Percentiles rank a stretch among this genome's conserved stretches.
These are phyloP conservation scores for Evernia prunastri DNA, from an alignment of 495 filamentous ascomycete genomes.

Conservation along the genomic window DNA sequence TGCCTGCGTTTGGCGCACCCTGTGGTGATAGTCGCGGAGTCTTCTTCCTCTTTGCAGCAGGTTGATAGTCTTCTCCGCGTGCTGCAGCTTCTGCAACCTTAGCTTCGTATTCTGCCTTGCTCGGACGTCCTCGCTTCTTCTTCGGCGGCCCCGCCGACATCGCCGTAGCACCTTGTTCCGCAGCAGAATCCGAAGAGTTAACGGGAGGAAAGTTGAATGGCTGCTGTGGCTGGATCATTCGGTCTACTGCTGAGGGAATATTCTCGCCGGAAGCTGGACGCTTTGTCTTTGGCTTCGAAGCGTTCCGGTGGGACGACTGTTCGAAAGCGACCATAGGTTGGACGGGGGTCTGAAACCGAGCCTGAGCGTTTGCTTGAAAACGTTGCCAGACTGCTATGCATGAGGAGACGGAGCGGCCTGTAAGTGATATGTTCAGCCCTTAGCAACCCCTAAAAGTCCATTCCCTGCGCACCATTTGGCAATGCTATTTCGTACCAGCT, in stretches of 20 bases:
- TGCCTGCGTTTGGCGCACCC: slow-evolving; percentile 10
- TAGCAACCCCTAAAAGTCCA: slow-evolving; percentile 14
- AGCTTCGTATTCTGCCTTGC: slow-evolving; percentile 49
- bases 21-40: slow-evolving; percentile 22
- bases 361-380: slow-evolving; percentile 13
- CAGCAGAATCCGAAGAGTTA: slow-evolving; percentile 27
- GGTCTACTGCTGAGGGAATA: slow-evolving; percentile 9
- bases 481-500: slow-evolving; percentile 54
- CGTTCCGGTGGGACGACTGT: slow-evolving; percentile 8
- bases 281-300: slow-evolving; percentile 25
- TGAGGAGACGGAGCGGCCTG: slow-evolving; percentile 41
- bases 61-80: slow-evolving; percentile 46
- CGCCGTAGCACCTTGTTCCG: slow-evolving; percentile 24
- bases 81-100: slow-evolving; percentile 46
- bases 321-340: slow-evolving; percentile 17
- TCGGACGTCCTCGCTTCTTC: slow-evolving; percentile 56
- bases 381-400: slow-evolving; percentile 33
- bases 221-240: slow-evolving; percentile 28
- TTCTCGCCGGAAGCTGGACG: slow-evolving; percentile 20
- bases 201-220: slow-evolving; percentile 27
- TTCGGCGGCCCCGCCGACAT: slow-evolving; percentile 39
- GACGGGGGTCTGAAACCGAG: slow-evolving; percentile 16
- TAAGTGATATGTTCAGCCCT: slow-evolving; percentile 12
- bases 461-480: slow-evolving; percentile 41
- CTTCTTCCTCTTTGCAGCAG: slow-evolving; percentile 30